Evolutionary conservation across 768 basidiomycete genomes (phyloP).

Genomic region (Mycena leptocephala): DNA sequence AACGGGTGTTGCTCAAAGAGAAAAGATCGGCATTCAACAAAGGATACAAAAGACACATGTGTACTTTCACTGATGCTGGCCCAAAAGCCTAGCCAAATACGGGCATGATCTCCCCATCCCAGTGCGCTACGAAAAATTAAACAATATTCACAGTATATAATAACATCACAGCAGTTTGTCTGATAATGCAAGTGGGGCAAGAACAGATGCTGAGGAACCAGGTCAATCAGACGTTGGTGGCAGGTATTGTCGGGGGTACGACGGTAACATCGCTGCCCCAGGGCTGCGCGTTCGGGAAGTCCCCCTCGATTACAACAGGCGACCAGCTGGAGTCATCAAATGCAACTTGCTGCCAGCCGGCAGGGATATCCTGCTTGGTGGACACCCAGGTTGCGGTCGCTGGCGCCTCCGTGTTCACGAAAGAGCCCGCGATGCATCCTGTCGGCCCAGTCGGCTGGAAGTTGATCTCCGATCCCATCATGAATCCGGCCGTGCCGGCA

Average conservation of each 20-base stretch:
- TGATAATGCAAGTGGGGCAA: background rate
- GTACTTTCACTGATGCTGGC: too few relatives aligned
- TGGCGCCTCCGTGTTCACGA: background rate
- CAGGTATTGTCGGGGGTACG: background rate
- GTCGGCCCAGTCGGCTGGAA: conserved; percentile 1
- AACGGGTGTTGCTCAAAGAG: too few relatives aligned
- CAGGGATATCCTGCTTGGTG: background rate
- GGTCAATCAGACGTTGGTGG: background rate
- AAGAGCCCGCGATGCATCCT: conserved; percentile 2
- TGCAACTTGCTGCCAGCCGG: conserved; percentile 1
- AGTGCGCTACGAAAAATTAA: too few relatives aligned
- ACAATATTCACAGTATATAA: background rate
- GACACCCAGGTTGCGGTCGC: background rate
- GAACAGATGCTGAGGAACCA: background rate
- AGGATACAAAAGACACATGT: too few relatives aligned
- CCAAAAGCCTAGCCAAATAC: too few relatives aligned
- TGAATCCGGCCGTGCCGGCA: conserved; percentile 1
- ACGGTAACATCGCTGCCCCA: conserved; percentile 18
- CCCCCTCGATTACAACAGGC: conserved; percentile 6
- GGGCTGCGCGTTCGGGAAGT: conserved; percentile 19
- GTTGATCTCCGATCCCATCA: conserved; percentile 17
- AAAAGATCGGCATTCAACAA: too few relatives aligned
- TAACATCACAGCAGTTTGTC: background rate
- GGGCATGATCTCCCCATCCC: too few relatives aligned
- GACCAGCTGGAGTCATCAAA: conserved; percentile 19